Evolutionary conservation across 2,329 filamentous ascomycete species (phyloP), one percentile per base, ranked within the genome.

Genomic region (Penicillium sp.): DNA sequence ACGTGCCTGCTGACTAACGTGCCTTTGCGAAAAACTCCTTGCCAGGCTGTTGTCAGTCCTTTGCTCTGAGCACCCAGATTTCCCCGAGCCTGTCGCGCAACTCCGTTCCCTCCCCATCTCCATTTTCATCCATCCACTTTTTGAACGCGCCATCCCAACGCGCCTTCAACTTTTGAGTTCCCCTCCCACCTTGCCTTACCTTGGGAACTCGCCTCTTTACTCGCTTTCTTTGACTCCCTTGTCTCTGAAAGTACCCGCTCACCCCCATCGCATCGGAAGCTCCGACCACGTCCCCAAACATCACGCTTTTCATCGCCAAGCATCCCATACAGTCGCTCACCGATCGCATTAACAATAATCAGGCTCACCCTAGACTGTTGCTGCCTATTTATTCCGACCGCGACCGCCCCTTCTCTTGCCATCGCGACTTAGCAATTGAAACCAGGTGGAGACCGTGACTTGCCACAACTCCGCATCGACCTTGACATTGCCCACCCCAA

Each of bases 1-100:
- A 69, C 66, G 61, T 70, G 62, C 54, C 23, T 46, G 46, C 61
- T 69, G 68, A 64, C 71, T 68, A 62, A 46, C 51, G 52, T 53
- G 57, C 54, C 54, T 50, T 50, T 35, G 48, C 38, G 62, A 71
- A 67, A 70, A 70, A 68, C 68, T 69, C 67, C 62, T 62, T 65
- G 51, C 63, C 66, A 60, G 64, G 66, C 65, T 64, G 48, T 50
- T 67, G 68, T 63, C 65, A 64, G 62, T 68, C 63, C 64, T 64
- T 58, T 49, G 50, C 59, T 65, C 65, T 65, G 65, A 55, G 59
- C 70, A 68, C 69, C 68, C 70, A 72, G 69, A 68, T 68, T 68
- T 67, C 68, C 68, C 63, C 63, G 63, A 68, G 66, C 66, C 61
- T 65, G 67, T 69, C 70, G 71, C 72, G 70, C 72, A 70, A 64